Evolutionary conservation across 306 rosid genomes (phyloP), one percentile per base, ranked within the genome.

Genomic region (Begonia loranthoides): DNA sequence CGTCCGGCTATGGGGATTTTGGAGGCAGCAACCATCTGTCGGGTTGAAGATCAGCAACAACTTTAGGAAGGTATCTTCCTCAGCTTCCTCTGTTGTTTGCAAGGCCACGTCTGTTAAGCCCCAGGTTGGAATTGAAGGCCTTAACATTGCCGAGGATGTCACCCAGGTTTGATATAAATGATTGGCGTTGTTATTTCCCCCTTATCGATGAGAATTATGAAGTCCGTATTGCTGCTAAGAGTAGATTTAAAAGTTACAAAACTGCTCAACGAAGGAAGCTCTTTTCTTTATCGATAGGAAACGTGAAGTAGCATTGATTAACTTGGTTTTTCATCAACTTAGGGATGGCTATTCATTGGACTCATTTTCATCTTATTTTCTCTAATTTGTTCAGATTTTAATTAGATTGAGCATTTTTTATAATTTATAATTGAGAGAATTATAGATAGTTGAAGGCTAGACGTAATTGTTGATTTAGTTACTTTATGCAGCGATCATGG

Each of bases 61-160:
- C 39, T 6, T 11, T 48, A 36, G 50, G 13, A 34, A 55, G 12
- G 15, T 38, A 41, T 38, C 68, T 65, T 63, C 61, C 52, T 61
- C 81, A 0, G 7, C 70, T 68, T 52, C 55, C 41, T 50, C 70
- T 36, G 60, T 77, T 49, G 60, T 72, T 54, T 84, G 93, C 80
- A 78, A 89, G 70, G 93, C 87, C 12, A 81, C 73, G 9, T 75
- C 93, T 8, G 68, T 78, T 52, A 64, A 63, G 51, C 58, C 87
- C 5, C 79, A 66, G 52, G 76, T 87, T 6, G 74, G 64, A 38
- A 59, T 70, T 22, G 95, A 84, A 52, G 97, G 82, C 65, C 97
- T 88, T 61, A 88, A 88, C 84, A 75, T 88, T 56, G 97, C 97
- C 2, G 82, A 81, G 4, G 76, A 84, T 73, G 97, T 88, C 40